phyloP scores from a whole-genome alignment of 805 yeast species.

The Zygotorulaspora florentina region DNA sequence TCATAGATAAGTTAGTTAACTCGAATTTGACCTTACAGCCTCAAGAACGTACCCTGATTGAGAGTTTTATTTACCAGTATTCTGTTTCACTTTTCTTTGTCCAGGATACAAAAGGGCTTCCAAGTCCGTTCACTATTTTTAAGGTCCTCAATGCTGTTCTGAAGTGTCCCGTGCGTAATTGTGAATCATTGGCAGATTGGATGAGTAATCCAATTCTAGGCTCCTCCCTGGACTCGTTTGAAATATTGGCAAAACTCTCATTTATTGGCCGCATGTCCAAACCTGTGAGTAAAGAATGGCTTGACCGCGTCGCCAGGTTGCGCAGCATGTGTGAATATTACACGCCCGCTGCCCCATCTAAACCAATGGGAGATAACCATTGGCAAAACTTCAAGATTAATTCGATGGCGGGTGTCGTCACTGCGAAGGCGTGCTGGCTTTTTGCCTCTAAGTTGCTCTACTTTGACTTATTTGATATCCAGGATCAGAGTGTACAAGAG shows the following conservation, averaged over 20 bases:
- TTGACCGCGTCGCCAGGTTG: slow-evolving; percentile 13
- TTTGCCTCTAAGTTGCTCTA: slow-evolving; percentile 17
- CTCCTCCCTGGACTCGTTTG: slow-evolving; percentile 38
- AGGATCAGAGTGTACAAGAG: slow-evolving; percentile 13
- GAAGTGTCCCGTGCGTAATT: slow-evolving; percentile 22
- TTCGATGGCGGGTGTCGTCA: slow-evolving; percentile 17
- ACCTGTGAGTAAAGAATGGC: slow-evolving; percentile 15
- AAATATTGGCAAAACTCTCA: slow-evolving; percentile 37
- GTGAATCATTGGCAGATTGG: slow-evolving; percentile 33
- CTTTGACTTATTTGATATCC: slow-evolving; percentile 10
- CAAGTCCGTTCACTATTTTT: slow-evolving; percentile 17
- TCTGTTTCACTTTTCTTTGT: slow-evolving; percentile 18
- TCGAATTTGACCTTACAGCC: slow-evolving; percentile 9
- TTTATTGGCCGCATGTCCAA: slow-evolving; percentile 34
- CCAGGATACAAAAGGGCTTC: slow-evolving; percentile 9
- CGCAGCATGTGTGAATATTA: slow-evolving; percentile 19
- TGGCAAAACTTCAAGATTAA: slow-evolving; percentile 19
- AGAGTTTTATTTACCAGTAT: slow-evolving; percentile 19
- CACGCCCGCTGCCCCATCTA: slow-evolving; percentile 17
- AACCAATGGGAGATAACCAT: slow-evolving; percentile 13
- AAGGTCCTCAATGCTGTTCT: slow-evolving; percentile 16
- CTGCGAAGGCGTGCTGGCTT: slow-evolving; percentile 20
- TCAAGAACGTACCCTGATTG: slow-evolving; percentile 15
- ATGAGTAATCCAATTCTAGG: slow-evolving; percentile 43
- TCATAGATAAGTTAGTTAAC: slow-evolving; percentile 5